Base-by-base conservation (phyloP, 2,329 filamentous ascomycete species). In the Emergomyces pasteurianus region DNA sequence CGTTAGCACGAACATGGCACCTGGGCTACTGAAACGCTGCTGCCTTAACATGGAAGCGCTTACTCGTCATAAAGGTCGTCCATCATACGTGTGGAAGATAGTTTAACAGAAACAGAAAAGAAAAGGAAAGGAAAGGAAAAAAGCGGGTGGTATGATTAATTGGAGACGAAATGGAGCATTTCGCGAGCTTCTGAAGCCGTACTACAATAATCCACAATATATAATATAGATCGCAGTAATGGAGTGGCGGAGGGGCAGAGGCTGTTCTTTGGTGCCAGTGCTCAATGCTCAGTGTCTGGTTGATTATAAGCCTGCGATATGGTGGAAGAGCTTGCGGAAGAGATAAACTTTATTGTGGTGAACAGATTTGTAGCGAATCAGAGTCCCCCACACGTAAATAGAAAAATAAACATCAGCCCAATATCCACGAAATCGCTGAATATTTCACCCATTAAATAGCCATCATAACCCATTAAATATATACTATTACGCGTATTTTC, bases 31-130 rank as follows among this genome's bases (percentile, higher is more conserved):
- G 23, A 62, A 55, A 59, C n/a, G 38, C 34, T 46, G 21, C 3
- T 21, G 31, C 7, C 63, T 34, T 47, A 10, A 10, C 31, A 16
- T 52, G n/a, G 21, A 36, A 7, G 34, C 58, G 64, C 67, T 66
- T 79, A 95, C 90, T 97, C 92, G 79, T 97, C 92, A 75, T 97
- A 96, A 69, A 96, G 86, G 77, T 96, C 92, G 80, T 96, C 92
- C 91, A 96, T 94, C 69, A 69, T 77, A 71, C 65, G 64, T 58
- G 56, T 8, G 21, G 40, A 21, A 40, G 43, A 54, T 36, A 21
- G 43, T 6, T 54, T 31, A 31, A 7, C 31, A 3, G 31, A 31
- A 31, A 3, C 3, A 31, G 7, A 31, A 3, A 31, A 31, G 7
- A 31, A 31, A 7, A 31, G 7, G 31, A 31, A 31, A 31, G 31